Conservation (phyloP, 371 early-diverging fungal species). For the Mucor velutinosus region DNA sequence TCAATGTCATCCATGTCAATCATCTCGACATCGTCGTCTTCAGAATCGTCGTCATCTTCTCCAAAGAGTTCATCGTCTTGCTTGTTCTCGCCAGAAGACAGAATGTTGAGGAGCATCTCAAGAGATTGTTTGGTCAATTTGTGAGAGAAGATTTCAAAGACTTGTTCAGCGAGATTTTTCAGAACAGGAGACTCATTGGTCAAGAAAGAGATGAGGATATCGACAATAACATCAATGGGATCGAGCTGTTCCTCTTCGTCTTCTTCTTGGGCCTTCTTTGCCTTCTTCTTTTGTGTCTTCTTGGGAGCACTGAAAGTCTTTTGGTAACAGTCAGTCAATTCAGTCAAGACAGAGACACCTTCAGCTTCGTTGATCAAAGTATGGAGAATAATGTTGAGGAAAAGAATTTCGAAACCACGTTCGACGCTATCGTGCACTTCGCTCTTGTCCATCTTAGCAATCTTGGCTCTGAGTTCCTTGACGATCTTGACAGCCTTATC, state of each 20-base stretch:
- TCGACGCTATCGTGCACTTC: conserved; percentile 46
- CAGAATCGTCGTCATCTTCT: conserved; percentile 57
- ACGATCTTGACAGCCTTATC: conserved; percentile 32
- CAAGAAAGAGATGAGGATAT: conserved; percentile 87
- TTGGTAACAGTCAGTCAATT: conserved; percentile 75
- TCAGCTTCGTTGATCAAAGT: conserved; percentile 70
- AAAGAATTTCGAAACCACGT: conserved; percentile 74
- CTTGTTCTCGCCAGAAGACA: conserved; percentile 55
- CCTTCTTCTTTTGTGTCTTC: conserved; percentile 27
- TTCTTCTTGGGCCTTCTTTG: conserved; percentile 24
- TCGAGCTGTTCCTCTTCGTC: conserved; percentile 67
- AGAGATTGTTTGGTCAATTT: conserved; percentile 75
- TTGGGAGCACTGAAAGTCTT: conserved; percentile 61
- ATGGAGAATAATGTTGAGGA: conserved; percentile 68
- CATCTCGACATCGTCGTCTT: conserved; percentile 55
- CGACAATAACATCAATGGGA: conserved; percentile 90
- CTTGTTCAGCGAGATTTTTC: conserved; percentile 76
- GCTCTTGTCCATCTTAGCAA: conserved; percentile 41
- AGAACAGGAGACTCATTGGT: conserved; percentile 80
- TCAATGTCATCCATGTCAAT: conserved; percentile 28
- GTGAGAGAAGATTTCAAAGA: conserved; percentile 82
- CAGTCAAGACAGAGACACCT: conserved; percentile 61
- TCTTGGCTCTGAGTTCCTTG: conserved; percentile 16
- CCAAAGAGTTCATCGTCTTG: conserved; percentile 60
- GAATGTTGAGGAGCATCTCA: conserved; percentile 71